Conservation (phyloP, 2,329 filamentous ascomycete genomes). For the Huntiella savannae region DNA sequence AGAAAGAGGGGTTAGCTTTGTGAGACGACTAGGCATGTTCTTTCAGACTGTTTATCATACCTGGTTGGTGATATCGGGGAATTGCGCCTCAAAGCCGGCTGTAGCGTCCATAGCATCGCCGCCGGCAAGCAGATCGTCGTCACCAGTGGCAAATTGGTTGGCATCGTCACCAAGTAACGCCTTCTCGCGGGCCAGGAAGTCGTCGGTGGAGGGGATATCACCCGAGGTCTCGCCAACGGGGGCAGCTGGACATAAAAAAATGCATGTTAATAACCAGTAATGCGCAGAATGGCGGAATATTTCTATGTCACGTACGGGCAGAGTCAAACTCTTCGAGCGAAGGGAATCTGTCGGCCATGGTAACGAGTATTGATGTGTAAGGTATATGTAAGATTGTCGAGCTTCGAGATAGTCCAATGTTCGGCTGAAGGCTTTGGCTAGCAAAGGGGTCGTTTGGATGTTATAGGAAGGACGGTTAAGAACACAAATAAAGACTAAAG, state of each 20-base stretch:
- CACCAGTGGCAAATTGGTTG: slow-evolving; percentile 67
- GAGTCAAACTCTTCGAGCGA: slow-evolving; percentile 62
- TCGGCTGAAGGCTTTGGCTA: neutral
- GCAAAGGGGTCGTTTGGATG: neutral
- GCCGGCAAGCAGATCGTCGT: slow-evolving; percentile 33
- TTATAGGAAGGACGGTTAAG: no score
- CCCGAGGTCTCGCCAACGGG: slow-evolving; percentile 38
- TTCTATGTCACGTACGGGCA: slow-evolving; percentile 28
- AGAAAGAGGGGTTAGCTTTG: neutral
- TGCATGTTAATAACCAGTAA: slow-evolving; percentile 25
- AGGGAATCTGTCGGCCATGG: slow-evolving; percentile 62
- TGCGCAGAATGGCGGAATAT: slow-evolving; percentile 46
- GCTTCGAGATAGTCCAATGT: neutral
- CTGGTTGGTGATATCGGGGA: slow-evolving; percentile 67
- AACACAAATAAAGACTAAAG: neutral
- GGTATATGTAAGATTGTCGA: neutral
- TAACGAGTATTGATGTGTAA: neutral
- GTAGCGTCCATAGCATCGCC: slow-evolving; percentile 50
- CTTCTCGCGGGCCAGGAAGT: slow-evolving; percentile 84
- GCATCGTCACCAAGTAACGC: slow-evolving; percentile 84
- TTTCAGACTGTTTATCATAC: slow-evolving; percentile 24
- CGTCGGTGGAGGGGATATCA: slow-evolving; percentile 41
- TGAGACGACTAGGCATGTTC: neutral
- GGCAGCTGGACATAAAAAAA: slow-evolving; percentile 31
- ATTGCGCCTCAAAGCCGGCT: slow-evolving; percentile 75